A percentile compares a stretch with the other conserved stretches of the same genome.
Conservation (phyloP, 2,329 filamentous ascomycete genomes). For the Pyrenophora graminea region DNA sequence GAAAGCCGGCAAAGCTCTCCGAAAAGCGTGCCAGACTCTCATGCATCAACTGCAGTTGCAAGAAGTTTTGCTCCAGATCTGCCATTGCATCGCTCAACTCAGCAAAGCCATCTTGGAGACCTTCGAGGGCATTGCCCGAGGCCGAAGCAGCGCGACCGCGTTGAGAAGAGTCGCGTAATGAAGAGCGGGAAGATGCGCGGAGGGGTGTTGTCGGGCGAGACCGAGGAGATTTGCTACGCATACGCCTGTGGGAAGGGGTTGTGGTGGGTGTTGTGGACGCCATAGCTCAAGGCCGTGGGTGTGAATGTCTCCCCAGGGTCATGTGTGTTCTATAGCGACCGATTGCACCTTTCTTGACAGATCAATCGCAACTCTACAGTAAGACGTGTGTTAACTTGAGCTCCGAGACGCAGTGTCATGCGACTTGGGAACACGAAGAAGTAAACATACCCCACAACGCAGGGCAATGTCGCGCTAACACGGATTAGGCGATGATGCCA, state of each 20-base stretch:
- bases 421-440: not conserved
- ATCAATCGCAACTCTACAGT: no score
- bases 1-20: conserved; percentile 92
- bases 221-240: conserved; percentile 60
- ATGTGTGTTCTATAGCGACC: no score
- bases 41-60: conserved; percentile 96
- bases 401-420: no score
- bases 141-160: conserved; percentile 52
- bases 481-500: conserved; percentile 13
- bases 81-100: conserved; percentile 93
- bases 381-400: no score
- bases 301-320: no score
- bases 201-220: conserved; percentile 90
- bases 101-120: conserved; percentile 86
- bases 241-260: conserved; percentile 46
- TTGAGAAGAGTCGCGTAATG: conserved; percentile 65
- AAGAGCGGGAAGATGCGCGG: conserved; percentile 85
- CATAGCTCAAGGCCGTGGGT: conserved; percentile 11
- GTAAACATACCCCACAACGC: conserved; percentile 11
- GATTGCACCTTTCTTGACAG: no score
- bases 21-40: conserved; percentile 91
- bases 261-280: conserved; percentile 31
- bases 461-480: conserved; percentile 9
- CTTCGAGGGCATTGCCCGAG: conserved; percentile 71
- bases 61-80: conserved; percentile 94